Percentiles rank a stretch among this genome's conserved stretches.
These are phyloP conservation scores for Imleria badia DNA, from an alignment of 768 basidiomycete genomes.

Conservation along the genomic window DNA sequence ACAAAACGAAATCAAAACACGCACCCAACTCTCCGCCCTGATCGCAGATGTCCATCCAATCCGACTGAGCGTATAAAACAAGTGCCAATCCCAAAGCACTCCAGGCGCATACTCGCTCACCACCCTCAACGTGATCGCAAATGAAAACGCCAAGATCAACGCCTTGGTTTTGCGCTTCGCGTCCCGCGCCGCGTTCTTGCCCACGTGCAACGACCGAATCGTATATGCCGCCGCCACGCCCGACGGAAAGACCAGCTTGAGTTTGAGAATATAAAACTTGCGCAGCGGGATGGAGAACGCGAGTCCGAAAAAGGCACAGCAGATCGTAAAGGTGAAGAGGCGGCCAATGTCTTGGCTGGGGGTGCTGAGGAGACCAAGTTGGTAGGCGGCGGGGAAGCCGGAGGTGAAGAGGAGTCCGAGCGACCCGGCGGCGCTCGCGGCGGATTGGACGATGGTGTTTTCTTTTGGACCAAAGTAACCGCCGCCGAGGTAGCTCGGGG, in stretches of 20 bases:
- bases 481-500: constrained; percentile 46
- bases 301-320: constrained; percentile 58
- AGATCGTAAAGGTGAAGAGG: constrained; percentile 53
- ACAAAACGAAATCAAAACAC: not conserved
- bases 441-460: constrained; percentile 34
- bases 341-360: constrained; percentile 55
- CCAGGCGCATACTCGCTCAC: constrained; percentile 59
- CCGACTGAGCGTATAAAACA: constrained; percentile 59
- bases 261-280: constrained; percentile 60
- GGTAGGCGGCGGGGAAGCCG: constrained; percentile 62
- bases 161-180: constrained; percentile 58
- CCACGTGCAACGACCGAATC: constrained; percentile 59
- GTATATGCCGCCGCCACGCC: constrained; percentile 67
- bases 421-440: constrained; percentile 48
- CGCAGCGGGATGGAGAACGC: constrained; percentile 67
- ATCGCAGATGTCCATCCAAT: constrained; percentile 63
- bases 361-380: constrained; percentile 46
- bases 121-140: constrained; percentile 52
- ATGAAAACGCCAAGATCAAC: constrained; percentile 46
- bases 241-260: constrained; percentile 63
- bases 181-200: constrained; percentile 45
- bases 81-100: constrained; percentile 62
- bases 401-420: constrained; percentile 59
- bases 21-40: constrained; percentile 56
- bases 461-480: constrained; percentile 66